phyloP scores from a whole-genome alignment of 2,329 filamentous ascomycete genomes.

The Penicillium occitanis region DNA sequence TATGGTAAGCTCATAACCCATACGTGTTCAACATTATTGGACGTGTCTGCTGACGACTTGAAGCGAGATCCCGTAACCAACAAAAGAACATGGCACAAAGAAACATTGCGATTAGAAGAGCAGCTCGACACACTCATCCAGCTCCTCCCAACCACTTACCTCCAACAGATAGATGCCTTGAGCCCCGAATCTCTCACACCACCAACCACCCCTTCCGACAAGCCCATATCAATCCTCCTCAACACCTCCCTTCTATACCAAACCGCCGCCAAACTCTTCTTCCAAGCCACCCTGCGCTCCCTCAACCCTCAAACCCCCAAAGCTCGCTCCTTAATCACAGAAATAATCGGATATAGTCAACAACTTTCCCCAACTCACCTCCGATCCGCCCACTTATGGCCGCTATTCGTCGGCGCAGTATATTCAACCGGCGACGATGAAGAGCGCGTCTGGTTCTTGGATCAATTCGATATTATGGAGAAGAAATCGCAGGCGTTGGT shows the following conservation, averaged over 20 bases:
- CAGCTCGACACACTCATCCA: slow-evolving; percentile 20
- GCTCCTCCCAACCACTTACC: slow-evolving; percentile 12
- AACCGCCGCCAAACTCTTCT: slow-evolving; percentile 20
- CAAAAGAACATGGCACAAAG: background rate
- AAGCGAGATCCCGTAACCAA: background rate
- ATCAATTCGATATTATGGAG: slow-evolving; percentile 21
- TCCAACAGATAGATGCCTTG: background rate
- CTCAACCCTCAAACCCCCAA: slow-evolving; percentile 8
- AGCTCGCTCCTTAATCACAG: slow-evolving; percentile 15
- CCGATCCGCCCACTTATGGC: slow-evolving; percentile 22
- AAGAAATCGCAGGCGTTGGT: slow-evolving; percentile 17
- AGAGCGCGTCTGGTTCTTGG: slow-evolving; percentile 21
- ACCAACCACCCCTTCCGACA: background rate
- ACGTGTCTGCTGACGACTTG: no score
- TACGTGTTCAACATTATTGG: no score
- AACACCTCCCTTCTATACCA: slow-evolving; percentile 22
- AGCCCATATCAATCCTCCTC: slow-evolving; percentile 16
- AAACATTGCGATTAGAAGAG: slow-evolving; percentile 13
- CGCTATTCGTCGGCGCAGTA: slow-evolving; percentile 22
- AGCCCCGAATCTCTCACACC: background rate
- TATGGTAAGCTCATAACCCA: slow-evolving; percentile 9
- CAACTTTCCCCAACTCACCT: slow-evolving; percentile 21
- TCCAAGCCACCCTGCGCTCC: slow-evolving; percentile 22
- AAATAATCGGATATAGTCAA: slow-evolving; percentile 18
- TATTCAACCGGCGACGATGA: slow-evolving; percentile 21